Percentiles rank a stretch among this genome's conserved stretches.
phyloP scores from a whole-genome alignment of 306 rosid genomes.

The Parietaria judaica region DNA sequence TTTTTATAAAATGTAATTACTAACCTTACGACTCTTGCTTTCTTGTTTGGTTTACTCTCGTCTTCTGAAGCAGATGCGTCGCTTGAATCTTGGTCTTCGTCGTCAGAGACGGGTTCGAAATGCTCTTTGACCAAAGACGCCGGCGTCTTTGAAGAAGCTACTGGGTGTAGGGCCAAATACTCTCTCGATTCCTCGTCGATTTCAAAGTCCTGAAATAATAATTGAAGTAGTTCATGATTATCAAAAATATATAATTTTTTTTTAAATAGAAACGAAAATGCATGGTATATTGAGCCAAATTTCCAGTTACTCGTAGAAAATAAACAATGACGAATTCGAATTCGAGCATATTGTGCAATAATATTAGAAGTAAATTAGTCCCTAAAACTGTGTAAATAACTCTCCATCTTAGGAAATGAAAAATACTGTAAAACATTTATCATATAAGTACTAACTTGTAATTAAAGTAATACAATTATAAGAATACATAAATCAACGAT shows the following conservation, averaged over 20 bases:
- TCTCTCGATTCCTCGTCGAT: slow-evolving; percentile 61
- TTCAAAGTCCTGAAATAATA: slow-evolving; percentile 47
- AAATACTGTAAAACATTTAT: no score
- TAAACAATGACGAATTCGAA: no score
- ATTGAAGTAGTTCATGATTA: background rate
- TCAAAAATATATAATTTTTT: no score
- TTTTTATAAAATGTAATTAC: slow-evolving; percentile 2
- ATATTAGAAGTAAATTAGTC: no score
- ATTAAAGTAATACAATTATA: no score
- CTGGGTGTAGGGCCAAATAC: slow-evolving; percentile 75
- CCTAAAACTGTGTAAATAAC: no score
- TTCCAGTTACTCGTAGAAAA: no score
- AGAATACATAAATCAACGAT: background rate
- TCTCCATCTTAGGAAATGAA: no score
- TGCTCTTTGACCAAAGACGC: slow-evolving; percentile 67
- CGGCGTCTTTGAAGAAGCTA: slow-evolving; percentile 60
- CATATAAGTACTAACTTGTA: no score
- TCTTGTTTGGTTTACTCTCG: slow-evolving; percentile 19
- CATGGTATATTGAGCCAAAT: no score
- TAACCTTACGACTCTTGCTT: slow-evolving; percentile 58
- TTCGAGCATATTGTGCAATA: no score
- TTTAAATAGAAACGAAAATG: no score
- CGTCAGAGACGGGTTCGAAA: slow-evolving; percentile 63
- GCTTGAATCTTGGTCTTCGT: slow-evolving; percentile 40
- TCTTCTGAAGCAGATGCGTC: slow-evolving; percentile 45